Evolutionary conservation across 805 yeast species (phyloP).

Genomic region (Torulaspora microellipsoides): DNA sequence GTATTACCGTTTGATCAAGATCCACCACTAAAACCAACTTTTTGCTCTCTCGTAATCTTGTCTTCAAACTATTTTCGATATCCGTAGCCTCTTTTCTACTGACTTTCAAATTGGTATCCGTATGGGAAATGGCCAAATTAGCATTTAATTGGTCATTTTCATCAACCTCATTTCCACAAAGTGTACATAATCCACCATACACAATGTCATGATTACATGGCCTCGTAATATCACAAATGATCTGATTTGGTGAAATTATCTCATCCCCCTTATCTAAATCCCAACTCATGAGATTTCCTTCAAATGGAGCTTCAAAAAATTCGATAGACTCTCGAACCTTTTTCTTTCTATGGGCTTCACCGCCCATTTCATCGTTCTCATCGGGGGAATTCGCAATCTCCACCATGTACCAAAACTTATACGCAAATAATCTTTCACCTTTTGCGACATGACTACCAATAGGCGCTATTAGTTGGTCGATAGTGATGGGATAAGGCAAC

Average conservation of each 20-base stretch:
- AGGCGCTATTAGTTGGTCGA: slow-evolving; percentile 33
- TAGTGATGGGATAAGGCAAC: slow-evolving; percentile 39
- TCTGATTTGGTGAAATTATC: slow-evolving; percentile 43
- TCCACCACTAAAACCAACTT: slow-evolving; percentile 91
- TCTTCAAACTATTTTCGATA: slow-evolving; percentile 65
- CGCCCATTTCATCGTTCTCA: slow-evolving; percentile 17
- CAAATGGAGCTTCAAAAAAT: slow-evolving; percentile 77
- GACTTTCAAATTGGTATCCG: slow-evolving; percentile 75
- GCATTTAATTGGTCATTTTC: slow-evolving; percentile 68
- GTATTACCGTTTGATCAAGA: slow-evolving; percentile 94
- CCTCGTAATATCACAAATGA: slow-evolving; percentile 58
- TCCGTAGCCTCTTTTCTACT: slow-evolving; percentile 82
- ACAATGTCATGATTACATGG: slow-evolving; percentile 92
- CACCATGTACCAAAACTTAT: slow-evolving; percentile 45
- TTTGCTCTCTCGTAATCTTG: slow-evolving; percentile 52
- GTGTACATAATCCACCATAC: slow-evolving; percentile 90
- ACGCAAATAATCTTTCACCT: slow-evolving; percentile 38
- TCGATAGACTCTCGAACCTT: slow-evolving; percentile 61
- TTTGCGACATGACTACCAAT: slow-evolving; percentile 34
- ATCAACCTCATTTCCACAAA: slow-evolving; percentile 78
- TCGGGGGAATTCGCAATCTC: slow-evolving; percentile 32
- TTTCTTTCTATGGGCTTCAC: slow-evolving; percentile 20
- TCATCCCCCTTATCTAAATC: slow-evolving; percentile 55
- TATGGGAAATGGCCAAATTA: slow-evolving; percentile 73
- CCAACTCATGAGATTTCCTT: slow-evolving; percentile 57